phyloP scores from a whole-genome alignment of 192 early-diverging fungal species.

The Helicostylum pulchrum region DNA sequence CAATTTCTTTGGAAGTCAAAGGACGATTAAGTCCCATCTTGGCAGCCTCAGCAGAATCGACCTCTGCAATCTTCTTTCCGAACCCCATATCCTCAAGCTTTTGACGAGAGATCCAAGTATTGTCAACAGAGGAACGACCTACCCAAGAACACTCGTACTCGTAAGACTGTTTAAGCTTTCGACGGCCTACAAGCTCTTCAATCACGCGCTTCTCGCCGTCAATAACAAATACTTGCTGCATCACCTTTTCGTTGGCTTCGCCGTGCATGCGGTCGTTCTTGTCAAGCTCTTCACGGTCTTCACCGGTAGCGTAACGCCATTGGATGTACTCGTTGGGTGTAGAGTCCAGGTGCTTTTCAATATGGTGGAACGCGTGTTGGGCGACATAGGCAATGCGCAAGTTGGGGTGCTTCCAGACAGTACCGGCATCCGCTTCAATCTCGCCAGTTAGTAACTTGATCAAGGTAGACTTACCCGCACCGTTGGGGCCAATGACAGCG shows the following conservation, averaged over 20 bases:
- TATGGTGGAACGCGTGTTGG: slow-evolving; percentile 86
- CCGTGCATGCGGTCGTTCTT: slow-evolving; percentile 70
- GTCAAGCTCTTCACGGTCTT: slow-evolving; percentile 74
- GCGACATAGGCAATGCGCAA: slow-evolving; percentile 82
- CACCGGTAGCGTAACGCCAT: slow-evolving; percentile 76
- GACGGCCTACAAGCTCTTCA: slow-evolving; percentile 62
- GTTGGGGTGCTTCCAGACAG: slow-evolving; percentile 81
- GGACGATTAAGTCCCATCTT: slow-evolving; percentile 69
- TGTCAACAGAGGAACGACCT: slow-evolving; percentile 58
- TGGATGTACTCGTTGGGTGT: slow-evolving; percentile 78
- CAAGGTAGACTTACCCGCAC: slow-evolving; percentile 71
- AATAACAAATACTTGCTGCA: slow-evolving; percentile 45
- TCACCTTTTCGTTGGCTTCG: slow-evolving; percentile 62
- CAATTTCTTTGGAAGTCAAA: slow-evolving; percentile 66
- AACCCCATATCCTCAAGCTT: slow-evolving; percentile 71
- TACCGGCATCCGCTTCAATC: slow-evolving; percentile 64
- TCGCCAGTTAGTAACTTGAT: slow-evolving; percentile 78
- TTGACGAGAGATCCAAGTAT: slow-evolving; percentile 71
- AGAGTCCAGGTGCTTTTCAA: slow-evolving; percentile 75
- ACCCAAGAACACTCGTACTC: slow-evolving; percentile 83
- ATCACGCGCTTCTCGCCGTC: slow-evolving; percentile 65
- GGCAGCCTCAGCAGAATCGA: slow-evolving; percentile 76
- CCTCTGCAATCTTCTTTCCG: slow-evolving; percentile 71
- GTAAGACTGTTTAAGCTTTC: slow-evolving; percentile 77
- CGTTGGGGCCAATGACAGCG: slow-evolving; percentile 76